Base-by-base conservation (phyloP, 2,329 filamentous ascomycete species). In the Diaporthe citrichinensis region DNA sequence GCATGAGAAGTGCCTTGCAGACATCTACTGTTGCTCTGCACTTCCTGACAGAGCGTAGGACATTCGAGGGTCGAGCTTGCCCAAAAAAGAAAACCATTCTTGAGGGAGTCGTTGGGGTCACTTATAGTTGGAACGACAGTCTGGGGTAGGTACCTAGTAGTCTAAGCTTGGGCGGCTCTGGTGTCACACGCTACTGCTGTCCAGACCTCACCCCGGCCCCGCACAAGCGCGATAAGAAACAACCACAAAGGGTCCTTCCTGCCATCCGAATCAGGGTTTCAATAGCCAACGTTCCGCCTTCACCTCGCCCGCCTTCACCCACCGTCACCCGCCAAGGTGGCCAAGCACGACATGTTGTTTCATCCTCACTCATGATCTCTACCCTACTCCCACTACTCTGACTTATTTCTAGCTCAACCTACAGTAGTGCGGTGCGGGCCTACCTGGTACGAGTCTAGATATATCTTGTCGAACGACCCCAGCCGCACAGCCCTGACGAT, bases 261-360 rank as follows among this genome's bases (percentile, higher is more conserved):
- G 41, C 44, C 65, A 57, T 71, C 74, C 74, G 46, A 62, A 55
- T 74, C 49, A 67, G 74, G 74, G 67, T 23, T 49, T 76, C 71
- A 76, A 76, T 76, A 65, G 51, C 39, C 31, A 44, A 51, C n/a
- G 51, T 34, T 14, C 57, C 39, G 55, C 55, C 55, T 41, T 25
- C 55, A 55, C 28, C 5, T 51, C 28, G 17, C 61, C 58, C n/a
- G 39, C 59, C 31, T 5, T 31, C 25, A 28, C 58, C 59, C 51
- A 49, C 49, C 15, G 23, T 31, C 53, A 57, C 46, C 46, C 36
- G 41, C 72, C 65, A 68, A 72, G 46, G 62, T 28, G 67, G 51
- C 72, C 75, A 72, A 75, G 59, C 53, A 28, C 75, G 74, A 65
- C 72, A 76, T 76, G 75, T 62, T 46, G 44, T 67, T 62, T 59